Base-by-base conservation (phyloP, 2,329 filamentous ascomycete species). In the Plectosphaerella sp. region DNA sequence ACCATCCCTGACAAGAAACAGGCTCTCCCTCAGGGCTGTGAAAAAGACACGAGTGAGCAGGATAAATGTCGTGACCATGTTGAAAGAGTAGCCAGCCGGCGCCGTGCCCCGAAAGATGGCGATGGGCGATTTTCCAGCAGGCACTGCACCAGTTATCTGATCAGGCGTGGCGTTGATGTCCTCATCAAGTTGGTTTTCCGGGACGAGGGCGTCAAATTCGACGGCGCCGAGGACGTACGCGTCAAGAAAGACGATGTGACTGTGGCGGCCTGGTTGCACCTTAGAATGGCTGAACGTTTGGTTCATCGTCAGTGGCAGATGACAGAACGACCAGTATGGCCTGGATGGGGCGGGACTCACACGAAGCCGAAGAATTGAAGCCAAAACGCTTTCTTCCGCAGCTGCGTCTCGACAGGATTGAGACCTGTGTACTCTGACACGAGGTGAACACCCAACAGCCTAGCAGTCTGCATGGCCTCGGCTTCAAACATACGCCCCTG, bases 311-410 rank as follows among this genome's bases (percentile, higher is more conserved):
- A n/a, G 9, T 24, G 14, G 22, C n/a, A 5, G 5, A 24, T 16
- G 14, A 4, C 12, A 24, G 43, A 25, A 22, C 7, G 16, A 22
- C 8, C 18, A 24, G 43, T 10, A 9, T 4, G n/a, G 42, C 3
- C 22, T 5, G 5, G 20, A 5, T 22, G 22, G 22, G 5, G 5
- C 24, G 9, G 8, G 2, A 33, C 57, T 41, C 36, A 62, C 59
- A 56, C 57, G 33, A 62, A 68, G 1, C 56, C 58, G 42, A 69
- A 69, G n/a, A 69, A 68, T 8, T 66, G 59, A 15, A 70, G 52
- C 64, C 67, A 71, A 42, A 70, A 70, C 0, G 61, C 67, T 51
- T 68, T 71, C 48, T 70, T 69, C 11, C 68, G 57, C 3, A 70
- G 55, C 42, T 70, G 68, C 0, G 60, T 63, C 48, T 70, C 66